These are phyloP conservation scores for Arthonia radiata DNA, from an alignment of 495 filamentous ascomycete species.

Conservation along the genomic window DNA sequence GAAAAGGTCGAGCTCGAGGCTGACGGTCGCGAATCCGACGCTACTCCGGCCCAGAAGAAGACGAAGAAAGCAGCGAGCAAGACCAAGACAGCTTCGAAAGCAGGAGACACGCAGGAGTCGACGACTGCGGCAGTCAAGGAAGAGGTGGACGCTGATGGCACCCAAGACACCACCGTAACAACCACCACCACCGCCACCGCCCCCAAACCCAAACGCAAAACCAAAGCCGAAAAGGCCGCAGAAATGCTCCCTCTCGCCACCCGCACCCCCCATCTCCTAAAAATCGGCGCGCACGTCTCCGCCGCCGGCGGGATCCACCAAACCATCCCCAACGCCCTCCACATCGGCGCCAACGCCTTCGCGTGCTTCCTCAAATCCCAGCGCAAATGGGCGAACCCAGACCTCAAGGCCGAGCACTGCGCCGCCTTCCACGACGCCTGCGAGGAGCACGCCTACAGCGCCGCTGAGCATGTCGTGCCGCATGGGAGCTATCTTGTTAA, in stretches of 20 bases:
- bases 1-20: too few species aligned
- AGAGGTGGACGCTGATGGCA: too few species aligned
- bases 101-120: too few species aligned
- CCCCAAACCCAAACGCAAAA: slow-evolving; percentile 21
- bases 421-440: slow-evolving; percentile 42
- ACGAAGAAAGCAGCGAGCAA: too few species aligned
- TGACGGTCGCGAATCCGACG: too few species aligned
- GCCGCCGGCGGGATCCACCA: slow-evolving; percentile 82
- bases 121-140: too few species aligned
- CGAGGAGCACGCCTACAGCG: slow-evolving; percentile 46
- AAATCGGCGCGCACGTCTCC: slow-evolving; percentile 84
- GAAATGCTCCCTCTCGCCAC: slow-evolving; percentile 37
- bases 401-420: slow-evolving; percentile 37
- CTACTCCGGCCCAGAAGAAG: too few species aligned
- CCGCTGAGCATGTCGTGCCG: slow-evolving; percentile 42
- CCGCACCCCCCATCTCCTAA: slow-evolving; percentile 55
- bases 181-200: not conserved
- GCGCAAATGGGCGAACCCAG: slow-evolving; percentile 77
- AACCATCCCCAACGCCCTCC: slow-evolving; percentile 42
- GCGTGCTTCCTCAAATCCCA: slow-evolving; percentile 91
- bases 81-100: too few species aligned
- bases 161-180: too few species aligned
- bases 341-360: slow-evolving; percentile 55
- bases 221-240: slow-evolving; percentile 19
- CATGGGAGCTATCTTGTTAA: slow-evolving; percentile 96